Evolutionary conservation across 164 flowering plant species (phyloP), one percentile per base, ranked within the genome.

Genomic region (Piper betle): DNA sequence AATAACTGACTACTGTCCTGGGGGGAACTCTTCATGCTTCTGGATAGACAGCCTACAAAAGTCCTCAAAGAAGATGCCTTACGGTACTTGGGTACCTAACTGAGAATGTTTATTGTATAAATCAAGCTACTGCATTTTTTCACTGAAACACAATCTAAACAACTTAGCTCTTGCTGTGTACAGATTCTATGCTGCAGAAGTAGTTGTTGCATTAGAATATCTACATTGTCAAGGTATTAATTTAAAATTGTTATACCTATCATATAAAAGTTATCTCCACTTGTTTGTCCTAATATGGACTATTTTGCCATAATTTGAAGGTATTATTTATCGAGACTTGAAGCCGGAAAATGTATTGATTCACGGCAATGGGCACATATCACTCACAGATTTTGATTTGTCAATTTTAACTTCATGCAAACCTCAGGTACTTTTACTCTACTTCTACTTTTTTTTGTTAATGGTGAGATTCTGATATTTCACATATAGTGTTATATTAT

Each of bases 341-440:
- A 93, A 93, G 83, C 99, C 99, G n/a, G 99, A 93, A 71, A 93
- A 90, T 79, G 79, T 93, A 54, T 59, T 93, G 61, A 72, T 90
- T 59, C 99, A 90, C 69, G 60, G 78, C 62, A 75, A 70, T 68
- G 99, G 99, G 20, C 97, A 93, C 61, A 75, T 93, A 55, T 42
- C 92, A 39, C 77, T 93, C 76, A 90, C 97, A 39, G 99, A 93
- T 75, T 93, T 93, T 76, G 99, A 93, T 79, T 73, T 93, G 52
- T 93, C 99, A 41, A 88, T 96, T 72, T 78, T 93, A 76, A 93
- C 99, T 65, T 84, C 97, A 55, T 87, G 97, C 84, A 86, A 84
- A 74, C 99, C 99, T 17, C 92, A 90, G 94, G 99, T 90, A 52
- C n/a, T 66, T 46, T 60, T 38, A 42, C 39, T 57, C 16, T 53